phyloP scores from a whole-genome alignment of 352 stramenopile genomes.

The Phytophthora cryptogea region DNA sequence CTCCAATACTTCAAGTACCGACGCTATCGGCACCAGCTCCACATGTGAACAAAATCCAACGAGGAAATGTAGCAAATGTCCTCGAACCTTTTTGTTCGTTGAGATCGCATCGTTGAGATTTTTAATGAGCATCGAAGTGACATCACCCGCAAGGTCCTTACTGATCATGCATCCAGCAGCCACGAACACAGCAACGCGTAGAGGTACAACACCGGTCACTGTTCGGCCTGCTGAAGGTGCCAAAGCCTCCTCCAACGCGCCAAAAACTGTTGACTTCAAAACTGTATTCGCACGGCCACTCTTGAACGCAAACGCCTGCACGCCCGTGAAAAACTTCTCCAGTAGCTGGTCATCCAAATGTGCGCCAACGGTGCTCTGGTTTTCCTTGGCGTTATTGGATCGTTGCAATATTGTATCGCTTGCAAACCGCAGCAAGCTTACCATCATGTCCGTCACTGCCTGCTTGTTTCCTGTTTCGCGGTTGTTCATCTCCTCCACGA shows the following conservation, averaged over 20 bases:
- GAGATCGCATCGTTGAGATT: neutral
- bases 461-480: constrained; percentile 19
- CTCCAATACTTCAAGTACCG: constrained; percentile 35
- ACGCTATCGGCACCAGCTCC: constrained; percentile 36
- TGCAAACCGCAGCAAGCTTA: constrained; percentile 35
- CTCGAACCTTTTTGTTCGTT: neutral
- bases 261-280: constrained; percentile 31
- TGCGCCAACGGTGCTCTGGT: neutral
- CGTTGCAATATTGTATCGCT: constrained; percentile 29
- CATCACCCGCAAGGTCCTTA: constrained; percentile 41
- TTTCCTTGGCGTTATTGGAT: constrained; percentile 9
- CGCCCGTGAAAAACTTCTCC: constrained; percentile 58
- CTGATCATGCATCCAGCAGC: constrained; percentile 44
- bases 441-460: constrained; percentile 24
- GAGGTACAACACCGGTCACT: neutral
- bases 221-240: neutral
- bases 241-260: constrained; percentile 19
- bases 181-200: constrained; percentile 39
- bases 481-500: constrained; percentile 49
- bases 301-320: constrained; percentile 65
- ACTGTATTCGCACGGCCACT: constrained; percentile 40
- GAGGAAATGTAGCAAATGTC: constrained; percentile 30
- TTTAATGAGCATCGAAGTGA: constrained; percentile 29
- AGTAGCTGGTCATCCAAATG: constrained; percentile 62
- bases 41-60: constrained; percentile 51